These are phyloP conservation scores for Hypseocharis bilobata DNA, from an alignment of 441 rosid genomes.

Conservation along the genomic window DNA sequence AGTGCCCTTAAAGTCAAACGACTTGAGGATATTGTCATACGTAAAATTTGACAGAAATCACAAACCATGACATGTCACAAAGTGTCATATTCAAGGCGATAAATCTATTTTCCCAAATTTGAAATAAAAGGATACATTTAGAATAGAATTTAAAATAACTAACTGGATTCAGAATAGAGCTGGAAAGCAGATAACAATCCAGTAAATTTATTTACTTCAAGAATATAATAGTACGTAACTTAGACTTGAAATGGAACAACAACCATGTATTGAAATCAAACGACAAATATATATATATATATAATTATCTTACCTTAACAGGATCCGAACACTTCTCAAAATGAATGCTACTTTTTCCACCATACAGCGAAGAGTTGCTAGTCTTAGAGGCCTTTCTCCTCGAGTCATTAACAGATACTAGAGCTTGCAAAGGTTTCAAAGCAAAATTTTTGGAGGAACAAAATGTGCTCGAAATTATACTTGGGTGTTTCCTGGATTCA, in stretches of 20 bases:
- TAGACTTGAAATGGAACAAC: not conserved
- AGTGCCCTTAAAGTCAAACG: no score
- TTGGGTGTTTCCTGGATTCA: constrained; percentile 56
- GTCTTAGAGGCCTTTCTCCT: constrained; percentile 38
- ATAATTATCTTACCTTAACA: constrained; percentile 32
- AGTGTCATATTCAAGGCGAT: not conserved
- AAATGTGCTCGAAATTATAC: constrained; percentile 66
- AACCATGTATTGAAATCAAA: not conserved
- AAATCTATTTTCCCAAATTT: not conserved
- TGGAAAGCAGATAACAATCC: not conserved
- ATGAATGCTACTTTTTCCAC: constrained; percentile 27
- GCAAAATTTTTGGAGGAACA: constrained; percentile 69
- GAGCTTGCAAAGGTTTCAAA: constrained; percentile 43
- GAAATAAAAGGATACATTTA: no score
- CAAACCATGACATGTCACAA: not conserved
- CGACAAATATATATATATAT: no score
- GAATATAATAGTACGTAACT: no score
- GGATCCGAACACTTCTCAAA: constrained; percentile 35
- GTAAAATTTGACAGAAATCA: not conserved
- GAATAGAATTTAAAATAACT: not conserved
- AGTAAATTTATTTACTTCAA: no score
- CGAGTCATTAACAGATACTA: constrained; percentile 35
- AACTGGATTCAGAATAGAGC: not conserved
- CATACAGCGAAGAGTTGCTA: constrained; percentile 26
- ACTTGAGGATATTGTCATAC: no score